phyloP scores from a whole-genome alignment of 176 grass and related monocot species.

The Carex myosuroides region DNA sequence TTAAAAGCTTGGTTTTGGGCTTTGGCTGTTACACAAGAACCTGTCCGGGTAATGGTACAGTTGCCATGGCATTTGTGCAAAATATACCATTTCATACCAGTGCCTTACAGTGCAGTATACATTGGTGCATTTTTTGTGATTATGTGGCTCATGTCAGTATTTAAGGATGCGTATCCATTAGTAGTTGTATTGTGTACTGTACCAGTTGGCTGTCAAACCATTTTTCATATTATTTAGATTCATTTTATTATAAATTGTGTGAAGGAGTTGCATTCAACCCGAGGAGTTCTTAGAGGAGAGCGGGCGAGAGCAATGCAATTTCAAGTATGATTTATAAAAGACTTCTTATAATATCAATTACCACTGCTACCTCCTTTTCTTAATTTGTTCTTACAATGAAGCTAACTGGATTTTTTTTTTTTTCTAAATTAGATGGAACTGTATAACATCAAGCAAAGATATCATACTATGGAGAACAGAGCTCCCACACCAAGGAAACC shows the following conservation, averaged over 20 bases:
- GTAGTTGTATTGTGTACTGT: background rate
- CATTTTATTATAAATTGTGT: background rate
- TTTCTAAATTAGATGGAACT: slow-evolving; percentile 62
- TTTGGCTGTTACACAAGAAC: background rate
- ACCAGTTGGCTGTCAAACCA: background rate
- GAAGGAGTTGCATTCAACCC: slow-evolving; percentile 75
- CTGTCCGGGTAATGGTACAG: background rate
- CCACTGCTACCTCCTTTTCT: background rate
- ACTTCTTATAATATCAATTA: background rate
- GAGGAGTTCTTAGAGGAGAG: slow-evolving; percentile 71
- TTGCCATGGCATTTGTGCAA: background rate
- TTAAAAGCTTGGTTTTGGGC: background rate
- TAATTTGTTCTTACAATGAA: background rate
- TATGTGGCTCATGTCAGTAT: background rate
- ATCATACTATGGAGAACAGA: slow-evolving; percentile 65
- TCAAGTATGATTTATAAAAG: slow-evolving; percentile 42
- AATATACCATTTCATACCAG: background rate
- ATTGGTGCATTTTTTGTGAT: background rate
- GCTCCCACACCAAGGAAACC: slow-evolving; percentile 72
- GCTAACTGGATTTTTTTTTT: background rate
- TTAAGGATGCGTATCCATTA: background rate
- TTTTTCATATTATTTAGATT: slow-evolving; percentile 1
- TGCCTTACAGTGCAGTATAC: background rate
- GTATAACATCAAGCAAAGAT: slow-evolving; percentile 79
- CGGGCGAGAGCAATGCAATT: slow-evolving; percentile 66